Conservation (phyloP, 192 early-diverging fungal species). For the Jimgerdemannia flammicorona region DNA sequence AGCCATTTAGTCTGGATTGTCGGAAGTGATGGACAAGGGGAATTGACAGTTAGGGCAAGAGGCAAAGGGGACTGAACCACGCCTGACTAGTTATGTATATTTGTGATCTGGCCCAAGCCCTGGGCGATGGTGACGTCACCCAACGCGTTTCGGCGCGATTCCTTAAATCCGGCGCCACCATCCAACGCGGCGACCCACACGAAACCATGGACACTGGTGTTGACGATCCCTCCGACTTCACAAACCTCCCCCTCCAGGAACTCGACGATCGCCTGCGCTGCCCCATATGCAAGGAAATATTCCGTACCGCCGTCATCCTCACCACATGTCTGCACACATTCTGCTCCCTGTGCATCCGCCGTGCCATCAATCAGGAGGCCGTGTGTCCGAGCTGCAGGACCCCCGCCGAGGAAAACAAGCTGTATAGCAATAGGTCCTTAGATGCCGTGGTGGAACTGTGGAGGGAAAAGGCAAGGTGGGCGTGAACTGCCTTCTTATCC, state of each 20-base stretch:
- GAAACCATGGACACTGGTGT: conserved; percentile 33
- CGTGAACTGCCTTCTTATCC: too few relatives aligned
- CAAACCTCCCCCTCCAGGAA: conserved; percentile 41
- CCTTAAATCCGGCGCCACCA: too few relatives aligned
- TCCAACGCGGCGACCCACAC: too few relatives aligned
- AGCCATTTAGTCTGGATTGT: too few relatives aligned
- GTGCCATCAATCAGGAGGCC: conserved; percentile 51
- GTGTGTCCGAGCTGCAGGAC: conserved; percentile 66
- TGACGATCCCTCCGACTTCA: conserved; percentile 74
- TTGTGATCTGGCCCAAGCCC: too few relatives aligned
- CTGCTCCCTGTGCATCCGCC: conserved; percentile 72
- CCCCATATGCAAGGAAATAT: conserved; percentile 74
- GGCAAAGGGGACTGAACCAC: too few relatives aligned
- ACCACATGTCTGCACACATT: conserved; percentile 70
- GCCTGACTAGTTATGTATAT: too few relatives aligned
- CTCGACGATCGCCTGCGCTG: conserved; percentile 70
- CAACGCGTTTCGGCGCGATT: too few relatives aligned
- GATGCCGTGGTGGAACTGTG: conserved; percentile 23
- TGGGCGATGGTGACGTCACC: too few relatives aligned
- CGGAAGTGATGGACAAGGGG: too few relatives aligned
- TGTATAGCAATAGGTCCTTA: conserved; percentile 23
- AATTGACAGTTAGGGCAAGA: too few relatives aligned
- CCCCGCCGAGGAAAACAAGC: conserved; percentile 16
- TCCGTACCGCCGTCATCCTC: conserved; percentile 53
- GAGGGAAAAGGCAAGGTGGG: conserved; percentile 3